Conservation (phyloP, 495 filamentous ascomycete species). For the Aspergillus sparsus region DNA sequence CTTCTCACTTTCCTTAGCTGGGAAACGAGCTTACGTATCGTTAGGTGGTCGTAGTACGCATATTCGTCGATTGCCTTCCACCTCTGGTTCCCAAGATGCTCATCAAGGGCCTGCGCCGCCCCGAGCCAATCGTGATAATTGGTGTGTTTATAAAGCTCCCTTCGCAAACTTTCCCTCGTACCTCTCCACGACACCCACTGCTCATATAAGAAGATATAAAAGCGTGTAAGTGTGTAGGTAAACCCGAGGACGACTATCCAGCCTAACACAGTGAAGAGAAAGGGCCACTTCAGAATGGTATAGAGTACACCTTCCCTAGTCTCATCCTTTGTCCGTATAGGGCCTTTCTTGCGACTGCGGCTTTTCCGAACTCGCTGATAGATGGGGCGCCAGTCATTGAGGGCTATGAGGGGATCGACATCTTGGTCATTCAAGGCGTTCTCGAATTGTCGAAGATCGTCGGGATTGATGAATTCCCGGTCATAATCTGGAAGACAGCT, state of each 20-base stretch:
- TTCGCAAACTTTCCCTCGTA: constrained; percentile 65
- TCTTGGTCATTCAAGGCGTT: constrained; percentile 53
- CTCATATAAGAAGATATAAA: constrained; percentile 90
- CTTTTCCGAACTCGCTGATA: constrained; percentile 62
- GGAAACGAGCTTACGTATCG: constrained; percentile 69
- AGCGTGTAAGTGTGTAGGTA: constrained; percentile 76
- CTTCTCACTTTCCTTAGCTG: constrained; percentile 67
- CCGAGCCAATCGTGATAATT: constrained; percentile 81
- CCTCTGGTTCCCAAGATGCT: constrained; percentile 73
- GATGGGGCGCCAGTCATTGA: constrained; percentile 85
- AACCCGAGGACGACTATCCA: constrained; percentile 72
- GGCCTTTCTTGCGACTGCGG: constrained; percentile 44
- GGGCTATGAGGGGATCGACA: constrained; percentile 59
- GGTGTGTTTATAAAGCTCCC: constrained; percentile 65
- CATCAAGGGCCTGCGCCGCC: constrained; percentile 77
- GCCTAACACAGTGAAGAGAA: constrained; percentile 72
- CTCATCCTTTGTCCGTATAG: constrained; percentile 74
- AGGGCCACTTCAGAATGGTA: constrained; percentile 84
- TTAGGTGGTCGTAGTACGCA: constrained; percentile 90
- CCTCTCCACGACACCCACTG: constrained; percentile 62
- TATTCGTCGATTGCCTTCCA: constrained; percentile 91
- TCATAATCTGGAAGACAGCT: constrained; percentile 61
- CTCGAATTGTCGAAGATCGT: constrained; percentile 53
- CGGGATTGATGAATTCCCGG: constrained; percentile 62
- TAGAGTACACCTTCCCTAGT: constrained; percentile 93